Percentiles rank a stretch among this genome's conserved stretches.
Evolutionary conservation across 2,329 filamentous ascomycete genomes (phyloP).

Genomic region (Hypoxylon sp.): DNA sequence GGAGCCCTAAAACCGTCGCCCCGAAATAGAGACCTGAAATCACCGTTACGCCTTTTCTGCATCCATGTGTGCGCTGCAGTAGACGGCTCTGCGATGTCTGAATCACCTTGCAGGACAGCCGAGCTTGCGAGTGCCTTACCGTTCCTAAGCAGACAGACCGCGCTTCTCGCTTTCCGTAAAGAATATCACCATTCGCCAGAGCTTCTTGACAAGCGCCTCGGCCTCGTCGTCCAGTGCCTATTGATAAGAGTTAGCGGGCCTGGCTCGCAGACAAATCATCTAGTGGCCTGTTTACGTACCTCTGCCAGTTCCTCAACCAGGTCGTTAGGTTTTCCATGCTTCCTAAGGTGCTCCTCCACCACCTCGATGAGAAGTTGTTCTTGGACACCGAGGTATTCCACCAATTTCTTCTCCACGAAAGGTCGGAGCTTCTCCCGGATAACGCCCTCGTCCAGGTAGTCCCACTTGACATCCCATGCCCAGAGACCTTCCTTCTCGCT

Average conservation of each 20-base stretch:
- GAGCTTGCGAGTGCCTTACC: neutral
- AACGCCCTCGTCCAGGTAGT: constrained; percentile 81
- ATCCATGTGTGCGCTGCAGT: neutral
- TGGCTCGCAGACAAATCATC: neutral
- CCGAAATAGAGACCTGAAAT: neutral
- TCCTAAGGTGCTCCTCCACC: constrained; percentile 85
- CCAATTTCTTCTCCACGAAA: constrained; percentile 97
- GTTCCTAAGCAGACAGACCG: constrained; percentile 72
- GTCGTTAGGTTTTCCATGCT: constrained; percentile 76
- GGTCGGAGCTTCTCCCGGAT: constrained; percentile 87
- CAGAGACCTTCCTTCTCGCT: constrained; percentile 86
- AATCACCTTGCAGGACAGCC: neutral
- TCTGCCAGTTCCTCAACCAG: constrained; percentile 86
- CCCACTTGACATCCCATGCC: constrained; percentile 94
- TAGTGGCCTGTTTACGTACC: constrained; percentile 62
- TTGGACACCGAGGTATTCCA: constrained; percentile 95
- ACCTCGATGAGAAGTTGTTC: constrained; percentile 95
- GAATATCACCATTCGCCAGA: constrained; percentile 99
- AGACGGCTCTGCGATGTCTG: constrained; percentile 4
- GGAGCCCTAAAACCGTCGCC: neutral
- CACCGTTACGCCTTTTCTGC: neutral
- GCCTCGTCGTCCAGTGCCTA: constrained; percentile 93
- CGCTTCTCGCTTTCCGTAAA: constrained; percentile 94
- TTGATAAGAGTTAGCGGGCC: constrained; percentile 43
- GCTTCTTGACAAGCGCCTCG: constrained; percentile 91